Percentiles rank a stretch among this genome's conserved stretches.
phyloP scores from a whole-genome alignment of 2,329 filamentous ascomycete species.

The Phyllosticta citribraziliensis region DNA sequence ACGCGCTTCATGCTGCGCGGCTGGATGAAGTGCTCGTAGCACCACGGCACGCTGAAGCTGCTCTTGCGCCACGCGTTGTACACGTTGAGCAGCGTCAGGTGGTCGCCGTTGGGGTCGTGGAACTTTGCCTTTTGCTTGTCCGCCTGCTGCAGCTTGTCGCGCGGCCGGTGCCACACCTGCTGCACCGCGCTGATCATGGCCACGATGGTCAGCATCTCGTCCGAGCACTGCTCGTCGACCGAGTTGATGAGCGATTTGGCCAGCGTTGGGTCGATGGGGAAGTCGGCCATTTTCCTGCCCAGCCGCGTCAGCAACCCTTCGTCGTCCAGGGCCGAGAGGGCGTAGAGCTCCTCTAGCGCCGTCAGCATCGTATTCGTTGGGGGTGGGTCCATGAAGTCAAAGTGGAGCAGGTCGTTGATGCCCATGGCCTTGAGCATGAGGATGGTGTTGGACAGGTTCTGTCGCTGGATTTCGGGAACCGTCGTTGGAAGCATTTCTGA shows the following conservation, averaged over 20 bases:
- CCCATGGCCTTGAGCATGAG: constrained; percentile 99
- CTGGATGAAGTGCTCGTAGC: constrained; percentile 96
- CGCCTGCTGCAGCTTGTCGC: constrained; percentile 92
- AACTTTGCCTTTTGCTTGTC: constrained; percentile 98
- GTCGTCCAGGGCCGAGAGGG: constrained; percentile 82
- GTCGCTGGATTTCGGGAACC: constrained; percentile 91
- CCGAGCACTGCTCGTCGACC: constrained; percentile 78
- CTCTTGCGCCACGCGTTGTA: constrained; percentile 94
- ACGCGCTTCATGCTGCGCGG: constrained; percentile 79
- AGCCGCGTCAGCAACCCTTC: constrained; percentile 87
- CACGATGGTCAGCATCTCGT: constrained; percentile 90
- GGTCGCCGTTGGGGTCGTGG: constrained; percentile 88
- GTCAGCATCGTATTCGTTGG: constrained; percentile 97
- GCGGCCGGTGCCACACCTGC: constrained; percentile 86
- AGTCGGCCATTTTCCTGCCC: constrained; percentile 95
- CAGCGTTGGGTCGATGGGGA: constrained; percentile 90
- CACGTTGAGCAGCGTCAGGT: constrained; percentile 89
- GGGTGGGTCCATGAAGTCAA: constrained; percentile 98
- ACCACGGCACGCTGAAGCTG: constrained; percentile 79
- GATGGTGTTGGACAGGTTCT: constrained; percentile 87
- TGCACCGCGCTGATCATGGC: constrained; percentile 78
- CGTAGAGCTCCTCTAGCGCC: constrained; percentile 89
- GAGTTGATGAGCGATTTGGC: constrained; percentile 85
- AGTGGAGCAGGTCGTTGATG: constrained; percentile 93
- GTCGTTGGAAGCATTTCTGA: constrained; percentile 95